These are phyloP conservation scores for Ogataea glucozyma DNA, from an alignment of 805 yeast genomes.

Conservation along the genomic window DNA sequence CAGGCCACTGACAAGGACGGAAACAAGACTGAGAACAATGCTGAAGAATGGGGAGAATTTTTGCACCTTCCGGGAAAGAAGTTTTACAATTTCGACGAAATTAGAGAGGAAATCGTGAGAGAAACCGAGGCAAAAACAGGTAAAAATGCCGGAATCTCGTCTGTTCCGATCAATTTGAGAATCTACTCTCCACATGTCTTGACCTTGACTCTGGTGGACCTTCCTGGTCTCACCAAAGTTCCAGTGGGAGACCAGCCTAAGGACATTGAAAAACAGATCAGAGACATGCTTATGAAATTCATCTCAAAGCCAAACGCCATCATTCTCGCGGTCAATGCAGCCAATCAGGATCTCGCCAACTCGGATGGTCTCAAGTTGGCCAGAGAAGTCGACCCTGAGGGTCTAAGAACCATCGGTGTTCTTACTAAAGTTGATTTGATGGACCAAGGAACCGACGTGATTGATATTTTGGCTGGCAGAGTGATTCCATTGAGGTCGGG, in stretches of 20 bases:
- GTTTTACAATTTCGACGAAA: conserved; percentile 84
- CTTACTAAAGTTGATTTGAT: conserved; percentile 93
- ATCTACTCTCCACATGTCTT: conserved; percentile 92
- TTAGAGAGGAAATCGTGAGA: conserved; percentile 84
- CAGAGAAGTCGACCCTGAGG: conserved; percentile 97
- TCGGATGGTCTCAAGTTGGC: conserved; percentile 96
- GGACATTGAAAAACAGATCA: conserved; percentile 92
- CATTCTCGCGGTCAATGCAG: conserved; percentile 90
- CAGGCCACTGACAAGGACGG: conserved; percentile 47
- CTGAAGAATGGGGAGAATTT: conserved; percentile 96
- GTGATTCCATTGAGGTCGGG: conserved; percentile 95
- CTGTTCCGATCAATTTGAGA: conserved; percentile 90
- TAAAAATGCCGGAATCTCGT: conserved; percentile 83
- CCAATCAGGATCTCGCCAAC: conserved; percentile 95
- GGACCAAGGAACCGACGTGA: conserved; percentile 98
- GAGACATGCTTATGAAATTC: conserved; percentile 89
- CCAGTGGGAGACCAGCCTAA: conserved; percentile 99
- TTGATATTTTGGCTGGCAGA: conserved; percentile 92
- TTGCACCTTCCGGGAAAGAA: conserved; percentile 87
- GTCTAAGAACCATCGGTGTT: conserved; percentile 93
- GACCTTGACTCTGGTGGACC: conserved; percentile 90
- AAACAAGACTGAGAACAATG: conserved; percentile 64
- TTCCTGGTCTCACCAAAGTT: conserved; percentile 96
- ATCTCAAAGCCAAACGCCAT: conserved; percentile 95
- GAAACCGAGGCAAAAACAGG: conserved; percentile 88